phyloP scores from a whole-genome alignment of 2,329 filamentous ascomycete genomes.

The Penicillium sp. region DNA sequence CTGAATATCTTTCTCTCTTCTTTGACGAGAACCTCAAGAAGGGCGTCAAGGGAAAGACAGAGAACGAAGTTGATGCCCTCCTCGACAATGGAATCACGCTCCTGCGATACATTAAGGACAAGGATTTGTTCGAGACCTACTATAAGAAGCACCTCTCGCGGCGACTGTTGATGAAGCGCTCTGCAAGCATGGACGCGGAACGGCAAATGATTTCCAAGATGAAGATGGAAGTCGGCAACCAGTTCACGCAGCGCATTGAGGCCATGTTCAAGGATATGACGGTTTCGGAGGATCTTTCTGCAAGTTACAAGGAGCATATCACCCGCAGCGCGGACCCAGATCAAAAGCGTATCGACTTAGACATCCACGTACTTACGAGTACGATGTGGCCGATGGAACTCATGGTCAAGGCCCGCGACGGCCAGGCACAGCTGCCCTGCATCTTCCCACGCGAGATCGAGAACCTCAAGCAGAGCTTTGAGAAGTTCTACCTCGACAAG shows the following conservation, averaged over 20 bases:
- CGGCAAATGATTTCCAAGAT: constrained; percentile 95
- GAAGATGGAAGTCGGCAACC: constrained; percentile 94
- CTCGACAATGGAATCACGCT: constrained; percentile 88
- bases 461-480: constrained; percentile 78
- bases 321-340: constrained; percentile 58
- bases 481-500: constrained; percentile 82
- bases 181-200: constrained; percentile 87
- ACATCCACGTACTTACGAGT: constrained; percentile 82
- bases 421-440: constrained; percentile 53
- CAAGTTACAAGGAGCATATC: constrained; percentile 72
- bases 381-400: constrained; percentile 95
- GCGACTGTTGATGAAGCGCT: constrained; percentile 83
- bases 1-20: constrained; percentile 93
- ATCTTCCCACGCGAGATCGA: constrained; percentile 75
- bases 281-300: constrained; percentile 78
- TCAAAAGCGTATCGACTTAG: constrained; percentile 71
- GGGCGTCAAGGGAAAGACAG: constrained; percentile 89
- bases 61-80: constrained; percentile 78
- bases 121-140: constrained; percentile 94
- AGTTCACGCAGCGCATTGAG: constrained; percentile 90
- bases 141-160: constrained; percentile 97
- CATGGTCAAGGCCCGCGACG: constrained; percentile 64
- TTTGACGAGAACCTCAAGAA: constrained; percentile 97
- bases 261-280: constrained; percentile 98
- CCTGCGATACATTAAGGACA: constrained; percentile 84